Conservation (phyloP, 768 basidiomycete genomes). For the Tricholoma hemisulphureum region DNA sequence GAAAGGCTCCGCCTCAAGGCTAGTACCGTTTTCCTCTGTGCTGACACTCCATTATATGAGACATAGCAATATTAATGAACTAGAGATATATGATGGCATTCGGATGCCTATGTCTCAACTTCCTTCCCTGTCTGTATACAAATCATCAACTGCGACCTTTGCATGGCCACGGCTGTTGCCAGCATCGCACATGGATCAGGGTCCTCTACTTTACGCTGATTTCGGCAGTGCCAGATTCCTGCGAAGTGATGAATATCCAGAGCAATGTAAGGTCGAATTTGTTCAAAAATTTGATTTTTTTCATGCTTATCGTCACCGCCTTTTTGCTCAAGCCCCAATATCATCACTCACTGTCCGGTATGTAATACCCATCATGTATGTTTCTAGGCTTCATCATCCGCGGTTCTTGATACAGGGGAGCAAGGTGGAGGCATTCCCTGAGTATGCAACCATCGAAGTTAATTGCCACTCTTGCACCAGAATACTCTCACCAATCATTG, state of each 20-base stretch:
- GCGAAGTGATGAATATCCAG: neutral
- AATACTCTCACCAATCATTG: neutral
- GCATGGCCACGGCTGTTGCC: slow-evolving; percentile 47
- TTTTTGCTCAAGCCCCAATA: neutral
- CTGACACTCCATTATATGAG: neutral
- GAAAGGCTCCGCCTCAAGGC: neutral
- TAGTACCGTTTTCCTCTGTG: neutral
- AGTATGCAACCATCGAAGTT: neutral
- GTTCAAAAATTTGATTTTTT: neutral
- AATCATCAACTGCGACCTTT: slow-evolving; percentile 44
- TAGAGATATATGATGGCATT: neutral
- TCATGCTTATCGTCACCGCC: neutral
- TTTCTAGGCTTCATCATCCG: neutral
- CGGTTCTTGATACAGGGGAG: neutral
- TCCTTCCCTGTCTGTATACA: slow-evolving; percentile 36
- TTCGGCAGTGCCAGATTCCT: neutral
- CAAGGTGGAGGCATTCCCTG: neutral
- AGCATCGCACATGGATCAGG: slow-evolving; percentile 41
- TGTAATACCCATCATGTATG: neutral
- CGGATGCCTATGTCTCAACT: neutral
- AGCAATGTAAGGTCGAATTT: neutral
- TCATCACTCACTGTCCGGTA: neutral
- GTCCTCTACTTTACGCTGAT: slow-evolving; percentile 38
- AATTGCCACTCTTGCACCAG: neutral
- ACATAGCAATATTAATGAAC: neutral